Evolutionary conservation across 345 rosid genomes (phyloP), one percentile per base, ranked within the genome.

Genomic region (Abelmoschus esculentus): DNA sequence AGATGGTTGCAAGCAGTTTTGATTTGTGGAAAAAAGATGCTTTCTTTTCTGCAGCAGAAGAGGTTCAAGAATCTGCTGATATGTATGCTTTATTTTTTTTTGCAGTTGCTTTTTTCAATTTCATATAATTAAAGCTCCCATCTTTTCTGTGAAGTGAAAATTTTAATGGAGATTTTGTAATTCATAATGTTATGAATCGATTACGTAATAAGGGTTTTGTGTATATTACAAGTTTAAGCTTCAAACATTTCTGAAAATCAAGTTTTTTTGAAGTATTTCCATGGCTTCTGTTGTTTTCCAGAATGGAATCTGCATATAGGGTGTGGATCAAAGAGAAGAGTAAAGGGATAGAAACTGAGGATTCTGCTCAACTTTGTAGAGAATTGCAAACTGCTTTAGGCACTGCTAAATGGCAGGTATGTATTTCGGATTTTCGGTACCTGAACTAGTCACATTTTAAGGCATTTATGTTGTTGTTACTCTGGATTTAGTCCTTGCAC

Each of bases 341-440:
- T 72, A 78, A 80, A 72, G 80, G 80, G 66, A 77, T 72, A 46
- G 44, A 61, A 9, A 61, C 71, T 4, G 81, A 71, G 19, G 76
- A 78, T 55, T 83, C 87, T 62, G 73, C 81, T 70, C 80, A 88
- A 46, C 82, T 86, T 67, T 86, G 83, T 46, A 79, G 86, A 64
- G 93, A 92, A 70, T 89, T 92, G 10, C 96, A 90, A 74, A 84
- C 87, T n/a, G 84, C 98, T 70, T 69, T 92, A 71, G 95, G 95
- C 67, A 90, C 98, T 17, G 91, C 98, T 54, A 92, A 92, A 76
- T 92, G 96, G 96, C 98, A 92, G 96, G 98, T 92, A 60, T 11
- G 67, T 8, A 40, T 40, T 40, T 40, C 44, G 6, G 36, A 38
- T 38, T 38, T 32, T 32, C n/a, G 5, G 36, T 32, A 38, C 42